Evolutionary conservation across 2,329 filamentous ascomycete species (phyloP).

Genomic region (Plectosphaerella cucumerina): DNA sequence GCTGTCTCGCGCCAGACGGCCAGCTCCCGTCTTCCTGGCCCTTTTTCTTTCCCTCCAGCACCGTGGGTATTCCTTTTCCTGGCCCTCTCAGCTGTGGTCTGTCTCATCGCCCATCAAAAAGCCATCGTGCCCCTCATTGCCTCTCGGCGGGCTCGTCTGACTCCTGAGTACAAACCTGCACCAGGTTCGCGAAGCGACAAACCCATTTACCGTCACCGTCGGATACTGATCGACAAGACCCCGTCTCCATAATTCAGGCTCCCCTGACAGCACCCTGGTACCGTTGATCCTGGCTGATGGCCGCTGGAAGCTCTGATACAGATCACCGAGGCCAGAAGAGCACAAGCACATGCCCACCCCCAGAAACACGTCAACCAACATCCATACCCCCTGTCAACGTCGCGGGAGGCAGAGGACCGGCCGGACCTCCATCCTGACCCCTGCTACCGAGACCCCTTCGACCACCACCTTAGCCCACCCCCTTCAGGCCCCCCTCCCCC

Average conservation of each 20-base stretch:
- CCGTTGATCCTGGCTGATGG: background rate
- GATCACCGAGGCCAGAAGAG: too few relatives aligned
- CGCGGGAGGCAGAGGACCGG: background rate
- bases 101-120: too few relatives aligned
- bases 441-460: background rate
- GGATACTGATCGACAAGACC: background rate
- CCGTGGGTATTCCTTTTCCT: too few relatives aligned
- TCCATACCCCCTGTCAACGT: background rate
- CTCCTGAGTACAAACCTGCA: too few relatives aligned
- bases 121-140: too few relatives aligned
- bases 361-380: background rate
- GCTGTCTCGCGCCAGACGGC: too few relatives aligned
- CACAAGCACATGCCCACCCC: background rate
- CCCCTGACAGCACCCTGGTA: background rate
- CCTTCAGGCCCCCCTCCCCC: background rate
- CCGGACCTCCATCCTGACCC: background rate
- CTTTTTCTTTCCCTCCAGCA: too few relatives aligned
- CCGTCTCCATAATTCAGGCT: background rate
- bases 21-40: too few relatives aligned
- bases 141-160: too few relatives aligned
- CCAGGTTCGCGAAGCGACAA: too few relatives aligned
- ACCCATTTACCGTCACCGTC: background rate
- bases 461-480: constrained; percentile 2
- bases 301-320: background rate
- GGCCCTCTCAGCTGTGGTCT: too few relatives aligned